Evolutionary conservation across 306 rosid genomes (phyloP).

Genomic region (Albizia julibrissin): DNA sequence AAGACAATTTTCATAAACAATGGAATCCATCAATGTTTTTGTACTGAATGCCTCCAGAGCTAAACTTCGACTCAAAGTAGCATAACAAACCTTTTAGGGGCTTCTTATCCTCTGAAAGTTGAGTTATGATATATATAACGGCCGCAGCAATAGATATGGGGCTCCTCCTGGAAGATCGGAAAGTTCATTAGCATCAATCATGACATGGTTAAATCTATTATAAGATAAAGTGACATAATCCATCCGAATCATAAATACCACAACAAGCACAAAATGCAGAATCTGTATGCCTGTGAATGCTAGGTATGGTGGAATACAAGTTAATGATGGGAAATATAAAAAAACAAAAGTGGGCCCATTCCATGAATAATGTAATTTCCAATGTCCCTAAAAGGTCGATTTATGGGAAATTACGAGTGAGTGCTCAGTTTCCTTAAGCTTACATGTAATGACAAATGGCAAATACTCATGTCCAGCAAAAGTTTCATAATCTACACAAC

Average conservation of each 20-base stretch:
- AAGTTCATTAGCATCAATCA: constrained; percentile 22
- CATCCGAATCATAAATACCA: not conserved
- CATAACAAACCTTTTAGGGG: constrained; percentile 76
- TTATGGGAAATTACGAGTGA: not conserved
- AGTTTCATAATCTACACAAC: not conserved
- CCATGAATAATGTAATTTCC: not conserved
- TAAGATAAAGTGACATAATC: not conserved
- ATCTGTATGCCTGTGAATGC: not conserved
- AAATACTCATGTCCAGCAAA: not conserved
- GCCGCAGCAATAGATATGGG: constrained; percentile 99
- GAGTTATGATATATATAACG: constrained; percentile 92
- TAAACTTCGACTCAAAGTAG: not conserved
- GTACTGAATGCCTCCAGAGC: constrained; percentile 21
- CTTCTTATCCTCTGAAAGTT: constrained; percentile 90
- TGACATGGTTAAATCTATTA: not conserved
- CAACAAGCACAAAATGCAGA: not conserved
- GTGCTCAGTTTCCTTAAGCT: not conserved
- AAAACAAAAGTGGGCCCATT: not conserved
- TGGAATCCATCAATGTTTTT: not conserved
- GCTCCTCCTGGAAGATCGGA: constrained; percentile 76
- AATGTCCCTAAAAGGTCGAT: not conserved
- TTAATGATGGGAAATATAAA: not conserved
- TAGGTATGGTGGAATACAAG: not conserved
- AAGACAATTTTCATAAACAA: not conserved
- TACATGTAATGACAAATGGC: not conserved